Base-by-base conservation (phyloP, 164 flowering plant genomes). In the Aristolochia contorta region DNA sequence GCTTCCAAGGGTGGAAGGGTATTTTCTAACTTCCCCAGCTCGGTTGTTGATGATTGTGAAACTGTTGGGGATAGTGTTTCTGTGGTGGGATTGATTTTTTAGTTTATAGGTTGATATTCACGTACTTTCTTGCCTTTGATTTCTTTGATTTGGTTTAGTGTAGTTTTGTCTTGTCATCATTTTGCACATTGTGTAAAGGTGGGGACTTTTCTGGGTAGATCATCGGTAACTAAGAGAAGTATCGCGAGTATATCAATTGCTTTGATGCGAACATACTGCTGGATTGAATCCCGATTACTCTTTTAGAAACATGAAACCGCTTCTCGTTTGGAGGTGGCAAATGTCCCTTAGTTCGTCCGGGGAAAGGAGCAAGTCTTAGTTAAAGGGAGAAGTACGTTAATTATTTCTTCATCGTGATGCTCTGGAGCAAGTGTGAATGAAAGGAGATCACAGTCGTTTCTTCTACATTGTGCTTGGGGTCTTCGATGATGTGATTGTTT, bases 1-100 rank as follows among this genome's bases (percentile, higher is more conserved):
- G 77, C 80, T 57, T 58, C 79, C 6, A 67, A 71, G 0, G 65
- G 63, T 69, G 95, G 93, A 73, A 79, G 84, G 83, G 97, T 90
- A 68, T 25, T 12, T 13, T 14, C 18, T 6, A 47, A 18, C 59
- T 3, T 33, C 27, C 8, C 46, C 24, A 59, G 30, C 18, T 30
- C 15, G 12, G 21, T 46, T 2, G 6, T 16, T 24, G 16, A 0
- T 21, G 6, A 19, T 22, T 18, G 20, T 14, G 37, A 13, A 22
- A 23, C 21, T 51, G 37, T 65, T 30, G n/a, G 27, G 58, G 20
- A 25, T 33, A 25, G 45, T 51, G 46, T 19, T 47, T 47, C 18
- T 23, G 21, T 46, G 18, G 9, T 3, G 45, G 51, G 18, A n/a
- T 16, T 16, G 20, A 49, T 18, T 16, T 50, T 51, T 20, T 19